Percentiles rank a stretch among this genome's conserved stretches.
phyloP scores from a whole-genome alignment of 2,329 filamentous ascomycete genomes.

The Paradendryphiella salina region DNA sequence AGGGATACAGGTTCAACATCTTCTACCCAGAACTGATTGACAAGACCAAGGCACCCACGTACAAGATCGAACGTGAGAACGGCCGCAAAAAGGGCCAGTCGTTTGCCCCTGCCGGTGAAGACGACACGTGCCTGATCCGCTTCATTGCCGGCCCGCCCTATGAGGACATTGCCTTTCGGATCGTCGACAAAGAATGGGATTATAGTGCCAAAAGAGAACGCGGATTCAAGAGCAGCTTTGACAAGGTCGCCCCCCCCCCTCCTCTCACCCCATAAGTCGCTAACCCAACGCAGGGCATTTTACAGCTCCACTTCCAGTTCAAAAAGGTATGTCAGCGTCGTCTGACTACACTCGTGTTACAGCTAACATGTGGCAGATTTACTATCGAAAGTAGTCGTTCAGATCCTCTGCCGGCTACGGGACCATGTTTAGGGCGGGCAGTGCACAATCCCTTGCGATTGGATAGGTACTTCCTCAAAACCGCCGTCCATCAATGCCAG shows the following conservation, averaged over 20 bases:
- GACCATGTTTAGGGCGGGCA: conserved; percentile 2
- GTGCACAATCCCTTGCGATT: conserved; percentile 4
- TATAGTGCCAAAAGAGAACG: conserved; percentile 94
- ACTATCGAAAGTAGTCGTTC: conserved; percentile 51
- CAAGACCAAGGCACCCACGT: conserved; percentile 91
- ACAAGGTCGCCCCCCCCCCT: conserved; percentile 71
- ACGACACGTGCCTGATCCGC: conserved; percentile 94
- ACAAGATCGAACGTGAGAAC: conserved; percentile 91
- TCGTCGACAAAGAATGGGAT: conserved; percentile 98
- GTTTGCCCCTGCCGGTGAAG: conserved; percentile 89
- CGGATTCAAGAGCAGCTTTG: conserved; percentile 94
- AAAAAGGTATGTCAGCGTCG: conserved; percentile 73
- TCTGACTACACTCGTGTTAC: not conserved
- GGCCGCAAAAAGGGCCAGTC: conserved; percentile 88
- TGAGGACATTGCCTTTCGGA: conserved; percentile 94
- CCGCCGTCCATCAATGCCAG: not conserved
- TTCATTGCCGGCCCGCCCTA: conserved; percentile 96
- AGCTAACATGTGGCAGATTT: conserved; percentile 47
- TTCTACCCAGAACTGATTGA: conserved; percentile 98
- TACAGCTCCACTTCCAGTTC: conserved; percentile 97
- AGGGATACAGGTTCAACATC: conserved; percentile 99
- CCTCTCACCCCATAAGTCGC: conserved; percentile 10
- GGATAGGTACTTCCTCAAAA: conserved; percentile 6
- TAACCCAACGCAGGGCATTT: conserved; percentile 69
- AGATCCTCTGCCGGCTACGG: not conserved